Percentiles rank a stretch among this genome's conserved stretches.
phyloP scores from a whole-genome alignment of 2,329 filamentous ascomycete genomes.

The Talaromyces sp. region DNA sequence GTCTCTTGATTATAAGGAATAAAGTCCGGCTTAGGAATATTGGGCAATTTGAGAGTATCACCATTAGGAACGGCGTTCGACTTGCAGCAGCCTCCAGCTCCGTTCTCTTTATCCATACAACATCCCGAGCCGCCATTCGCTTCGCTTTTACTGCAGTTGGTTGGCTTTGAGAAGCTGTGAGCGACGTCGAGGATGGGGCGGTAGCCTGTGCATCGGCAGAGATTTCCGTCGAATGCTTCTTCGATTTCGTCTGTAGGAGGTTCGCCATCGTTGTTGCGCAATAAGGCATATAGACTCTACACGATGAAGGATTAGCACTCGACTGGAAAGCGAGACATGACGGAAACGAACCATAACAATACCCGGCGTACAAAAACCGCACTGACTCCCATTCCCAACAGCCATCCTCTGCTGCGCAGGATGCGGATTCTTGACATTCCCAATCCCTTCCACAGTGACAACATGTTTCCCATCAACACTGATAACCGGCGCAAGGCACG shows the following conservation, averaged over 20 bases:
- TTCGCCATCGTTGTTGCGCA: constrained; percentile 70
- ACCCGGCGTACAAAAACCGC: constrained; percentile 91
- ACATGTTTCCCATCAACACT: constrained; percentile 97
- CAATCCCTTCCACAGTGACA: constrained; percentile 95
- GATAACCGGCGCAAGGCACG: constrained; percentile 85
- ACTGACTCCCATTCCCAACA: constrained; percentile 88
- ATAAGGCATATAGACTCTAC: constrained; percentile 81
- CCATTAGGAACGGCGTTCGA: constrained; percentile 32
- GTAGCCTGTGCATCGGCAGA: constrained; percentile 95
- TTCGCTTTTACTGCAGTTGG: constrained; percentile 55
- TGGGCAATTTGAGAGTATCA: constrained; percentile 37
- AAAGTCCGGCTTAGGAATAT: constrained; percentile 82
- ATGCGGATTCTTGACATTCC: constrained; percentile 80
- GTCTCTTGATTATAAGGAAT: constrained; percentile 93
- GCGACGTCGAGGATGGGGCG: constrained; percentile 90
- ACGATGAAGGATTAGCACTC: constrained; percentile 14
- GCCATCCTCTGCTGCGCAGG: constrained; percentile 88
- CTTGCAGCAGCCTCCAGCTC: constrained; percentile 67
- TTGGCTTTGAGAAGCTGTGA: constrained; percentile 66
- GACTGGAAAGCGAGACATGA: background rate
- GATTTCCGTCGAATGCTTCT: constrained; percentile 94
- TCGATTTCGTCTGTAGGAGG: constrained; percentile 82
- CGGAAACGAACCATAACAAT: constrained; percentile 71
- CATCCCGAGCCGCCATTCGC: constrained; percentile 62
- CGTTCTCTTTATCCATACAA: constrained; percentile 62